These are phyloP conservation scores for Dothistroma pini DNA, from an alignment of 2,329 filamentous ascomycete genomes.

Conservation along the genomic window DNA sequence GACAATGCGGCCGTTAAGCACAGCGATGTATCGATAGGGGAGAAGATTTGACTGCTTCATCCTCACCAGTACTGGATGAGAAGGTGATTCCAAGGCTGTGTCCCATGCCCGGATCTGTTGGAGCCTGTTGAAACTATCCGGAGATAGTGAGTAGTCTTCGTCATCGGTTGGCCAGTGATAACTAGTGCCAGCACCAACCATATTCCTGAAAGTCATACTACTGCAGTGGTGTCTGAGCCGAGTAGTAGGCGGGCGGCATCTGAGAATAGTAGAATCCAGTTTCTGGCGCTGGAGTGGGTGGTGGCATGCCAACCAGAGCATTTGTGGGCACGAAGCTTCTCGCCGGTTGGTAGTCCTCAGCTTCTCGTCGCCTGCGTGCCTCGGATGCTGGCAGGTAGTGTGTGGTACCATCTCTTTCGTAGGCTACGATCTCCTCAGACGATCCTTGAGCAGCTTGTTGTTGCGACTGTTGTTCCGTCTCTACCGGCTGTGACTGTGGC, in stretches of 20 bases:
- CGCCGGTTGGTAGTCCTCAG: conserved; percentile 32
- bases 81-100: too few species aligned
- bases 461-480: conserved; percentile 11
- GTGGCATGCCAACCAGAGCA: conserved; percentile 33
- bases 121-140: too few species aligned
- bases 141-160: too few species aligned
- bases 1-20: not conserved
- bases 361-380: conserved; percentile 26
- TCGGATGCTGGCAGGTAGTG: conserved; percentile 63
- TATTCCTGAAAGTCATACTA: not conserved
- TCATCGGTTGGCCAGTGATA: too few species aligned
- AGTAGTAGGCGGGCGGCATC: conserved; percentile 21
- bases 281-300: conserved; percentile 27
- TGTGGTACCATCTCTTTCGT: conserved; percentile 93
- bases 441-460: conserved; percentile 24
- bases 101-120: too few species aligned
- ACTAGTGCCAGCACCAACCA: not conserved
- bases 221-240: conserved; percentile 17
- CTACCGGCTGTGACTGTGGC: conserved; percentile 13
- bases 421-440: conserved; percentile 62
- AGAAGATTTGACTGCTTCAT: not conserved
- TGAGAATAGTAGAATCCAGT: conserved; percentile 26
- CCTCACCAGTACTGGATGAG: too few species aligned
- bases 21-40: not conserved
- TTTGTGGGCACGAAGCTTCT: conserved; percentile 35